Conservation (phyloP, 495 filamentous ascomycete genomes). For the Hypoxylon fragiforme region DNA sequence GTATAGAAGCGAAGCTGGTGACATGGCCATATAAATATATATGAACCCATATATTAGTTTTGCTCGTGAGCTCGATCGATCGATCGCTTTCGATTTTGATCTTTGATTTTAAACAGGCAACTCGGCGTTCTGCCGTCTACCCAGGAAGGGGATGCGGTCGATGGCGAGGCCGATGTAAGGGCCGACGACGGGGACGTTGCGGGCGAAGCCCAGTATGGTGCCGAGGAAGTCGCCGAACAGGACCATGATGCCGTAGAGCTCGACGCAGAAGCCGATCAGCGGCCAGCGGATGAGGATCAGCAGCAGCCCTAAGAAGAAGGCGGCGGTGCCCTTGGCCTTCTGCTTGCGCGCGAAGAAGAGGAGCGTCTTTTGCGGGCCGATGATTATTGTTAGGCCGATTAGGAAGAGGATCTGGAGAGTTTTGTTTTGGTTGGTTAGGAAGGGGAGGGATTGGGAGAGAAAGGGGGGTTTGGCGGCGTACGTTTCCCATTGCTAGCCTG, state of each 20-base stretch:
- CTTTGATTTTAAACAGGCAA: constrained; percentile 63
- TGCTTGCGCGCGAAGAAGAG: constrained; percentile 91
- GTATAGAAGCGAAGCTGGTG: too few species aligned
- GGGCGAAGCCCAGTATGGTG: constrained; percentile 86
- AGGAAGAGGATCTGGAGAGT: constrained; percentile 84
- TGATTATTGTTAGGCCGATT: constrained; percentile 89
- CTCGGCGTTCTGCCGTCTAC: constrained; percentile 67
- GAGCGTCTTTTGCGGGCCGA: constrained; percentile 88
- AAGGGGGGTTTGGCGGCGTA: constrained; percentile 39
- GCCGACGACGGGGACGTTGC: constrained; percentile 81
- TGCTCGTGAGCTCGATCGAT: too few species aligned
- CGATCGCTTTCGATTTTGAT: background rate
- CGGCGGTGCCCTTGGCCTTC: constrained; percentile 88
- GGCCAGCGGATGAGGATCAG: constrained; percentile 90
- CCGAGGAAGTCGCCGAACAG: constrained; percentile 95
- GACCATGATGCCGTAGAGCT: constrained; percentile 89
- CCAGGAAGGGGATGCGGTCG: constrained; percentile 62
- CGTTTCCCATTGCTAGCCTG: constrained; percentile 89
- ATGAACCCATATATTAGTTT: too few species aligned
- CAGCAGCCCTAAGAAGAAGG: constrained; percentile 80
- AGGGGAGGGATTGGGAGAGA: background rate
- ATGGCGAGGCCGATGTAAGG: constrained; percentile 74
- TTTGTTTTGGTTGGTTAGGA: constrained; percentile 3
- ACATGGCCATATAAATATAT: too few species aligned
- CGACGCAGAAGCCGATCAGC: constrained; percentile 83